Conservation (phyloP, 1,139 yeast species). For the Pichia cactophila region DNA sequence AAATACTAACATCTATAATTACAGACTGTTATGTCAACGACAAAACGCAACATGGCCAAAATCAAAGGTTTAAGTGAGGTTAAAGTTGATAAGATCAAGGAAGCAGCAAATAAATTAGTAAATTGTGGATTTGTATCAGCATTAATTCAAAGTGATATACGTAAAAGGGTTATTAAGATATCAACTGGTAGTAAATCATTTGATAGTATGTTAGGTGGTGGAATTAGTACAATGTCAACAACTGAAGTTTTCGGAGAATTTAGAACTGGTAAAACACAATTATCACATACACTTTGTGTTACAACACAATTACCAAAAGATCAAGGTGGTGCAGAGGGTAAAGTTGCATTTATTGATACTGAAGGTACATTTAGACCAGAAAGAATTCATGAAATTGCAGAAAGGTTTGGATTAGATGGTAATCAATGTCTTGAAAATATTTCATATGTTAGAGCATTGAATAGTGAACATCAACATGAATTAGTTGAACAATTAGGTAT, state of each 20-base stretch:
- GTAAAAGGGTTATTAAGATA: slow-evolving; percentile 39
- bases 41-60: slow-evolving; percentile 34
- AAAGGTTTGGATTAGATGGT: slow-evolving; percentile 46
- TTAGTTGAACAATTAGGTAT: slow-evolving; percentile 45
- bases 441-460: slow-evolving; percentile 48
- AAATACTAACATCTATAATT: slow-evolving; percentile 1
- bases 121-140: slow-evolving; percentile 49
- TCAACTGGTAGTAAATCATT: slow-evolving; percentile 51
- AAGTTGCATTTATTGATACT: slow-evolving; percentile 53
- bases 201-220: slow-evolving; percentile 51
- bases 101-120: slow-evolving; percentile 48
- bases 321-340: slow-evolving; percentile 56
- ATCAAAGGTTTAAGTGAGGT: slow-evolving; percentile 37
- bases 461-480: slow-evolving; percentile 57
- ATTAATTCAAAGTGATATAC: slow-evolving; percentile 40
- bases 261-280: slow-evolving; percentile 54
- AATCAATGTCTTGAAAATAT: slow-evolving; percentile 37
- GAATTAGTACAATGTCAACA: slow-evolving; percentile 52
- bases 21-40: slow-evolving; percentile 35
- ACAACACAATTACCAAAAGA: slow-evolving; percentile 48
- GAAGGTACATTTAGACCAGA: slow-evolving; percentile 57
- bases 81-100: slow-evolving; percentile 56
- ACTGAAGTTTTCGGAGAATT: slow-evolving; percentile 61
- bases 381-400: slow-evolving; percentile 47
- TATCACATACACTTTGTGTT: slow-evolving; percentile 54